Evolutionary conservation across 164 flowering plant species (phyloP).

Genomic region (Echeveria elegans): DNA sequence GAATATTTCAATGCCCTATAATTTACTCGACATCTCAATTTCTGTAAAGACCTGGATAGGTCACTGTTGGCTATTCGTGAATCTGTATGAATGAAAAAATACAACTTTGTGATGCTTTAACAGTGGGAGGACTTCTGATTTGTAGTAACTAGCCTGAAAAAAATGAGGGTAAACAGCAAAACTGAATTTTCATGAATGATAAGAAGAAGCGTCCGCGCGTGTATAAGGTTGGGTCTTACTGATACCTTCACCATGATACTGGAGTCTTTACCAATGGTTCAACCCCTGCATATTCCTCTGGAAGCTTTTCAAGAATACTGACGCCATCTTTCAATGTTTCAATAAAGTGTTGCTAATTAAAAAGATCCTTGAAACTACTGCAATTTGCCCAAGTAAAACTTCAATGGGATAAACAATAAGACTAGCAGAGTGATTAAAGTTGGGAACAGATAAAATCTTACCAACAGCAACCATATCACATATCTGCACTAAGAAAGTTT

Average conservation of each 20-base stretch:
- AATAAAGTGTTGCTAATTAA: no score
- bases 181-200: no score
- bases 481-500: no score
- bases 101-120: conserved; percentile 83
- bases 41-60: conserved; percentile 66
- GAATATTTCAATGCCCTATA: conserved; percentile 84
- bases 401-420: no score
- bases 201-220: no score
- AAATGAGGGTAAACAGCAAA: neutral
- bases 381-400: no score
- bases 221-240: no score
- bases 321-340: conserved; percentile 69
- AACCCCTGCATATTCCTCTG: conserved; percentile 44
- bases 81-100: conserved; percentile 91
- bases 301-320: conserved; percentile 73
- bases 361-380: conserved; percentile 97
- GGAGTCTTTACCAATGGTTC: conserved; percentile 85
- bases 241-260: conserved; percentile 99
- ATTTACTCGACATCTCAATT: conserved; percentile 87
- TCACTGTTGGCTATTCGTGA: conserved; percentile 92
- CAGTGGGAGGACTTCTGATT: conserved; percentile 71
- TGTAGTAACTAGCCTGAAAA: conserved; percentile 75
- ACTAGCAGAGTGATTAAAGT: no score
- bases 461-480: no score
- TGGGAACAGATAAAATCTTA: no score